These are phyloP conservation scores for Rhodotorula sp. DNA, from an alignment of 1,284 basidiomycete species.

Conservation along the genomic window DNA sequence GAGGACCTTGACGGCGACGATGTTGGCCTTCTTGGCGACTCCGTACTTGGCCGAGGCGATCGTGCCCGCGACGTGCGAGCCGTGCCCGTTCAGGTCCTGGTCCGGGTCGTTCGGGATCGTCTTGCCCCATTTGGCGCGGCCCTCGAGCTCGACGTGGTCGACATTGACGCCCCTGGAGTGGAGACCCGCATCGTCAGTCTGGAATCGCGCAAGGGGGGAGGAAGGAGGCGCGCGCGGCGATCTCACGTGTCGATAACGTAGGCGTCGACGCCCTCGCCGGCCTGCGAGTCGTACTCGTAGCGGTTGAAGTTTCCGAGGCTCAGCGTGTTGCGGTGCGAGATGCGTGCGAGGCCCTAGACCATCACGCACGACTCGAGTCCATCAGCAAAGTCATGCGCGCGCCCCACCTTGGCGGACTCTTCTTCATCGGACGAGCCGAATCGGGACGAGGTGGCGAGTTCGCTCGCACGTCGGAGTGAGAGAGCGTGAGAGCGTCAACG, in stretches of 20 bases:
- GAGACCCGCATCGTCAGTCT: constrained; percentile 54
- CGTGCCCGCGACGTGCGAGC: constrained; percentile 71
- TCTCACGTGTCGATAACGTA: constrained; percentile 58
- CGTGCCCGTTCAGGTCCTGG: constrained; percentile 65
- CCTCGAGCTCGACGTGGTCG: constrained; percentile 81
- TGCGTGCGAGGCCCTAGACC: constrained; percentile 81
- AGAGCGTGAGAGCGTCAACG: constrained; percentile 47
- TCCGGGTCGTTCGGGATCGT: constrained; percentile 79
- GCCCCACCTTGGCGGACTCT: background rate
- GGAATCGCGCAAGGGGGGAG: background rate
- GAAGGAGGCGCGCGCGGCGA: background rate
- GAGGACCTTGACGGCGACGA: constrained; percentile 97
- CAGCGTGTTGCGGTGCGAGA: constrained; percentile 81
- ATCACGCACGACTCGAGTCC: constrained; percentile 15
- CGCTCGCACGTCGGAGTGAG: background rate
- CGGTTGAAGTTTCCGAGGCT: constrained; percentile 79
- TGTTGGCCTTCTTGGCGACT: constrained; percentile 88
- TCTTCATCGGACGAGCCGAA: too few species aligned
- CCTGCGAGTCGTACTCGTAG: constrained; percentile 73
- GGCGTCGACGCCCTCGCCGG: constrained; percentile 89
- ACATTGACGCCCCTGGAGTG: constrained; percentile 84
- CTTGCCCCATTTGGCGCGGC: constrained; percentile 77
- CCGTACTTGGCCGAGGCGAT: constrained; percentile 75
- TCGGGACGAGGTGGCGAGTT: too few species aligned
- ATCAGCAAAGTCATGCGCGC: constrained; percentile 10